Base-by-base conservation (phyloP, 441 rosid genomes). In the Arabidopsis hybrid region DNA sequence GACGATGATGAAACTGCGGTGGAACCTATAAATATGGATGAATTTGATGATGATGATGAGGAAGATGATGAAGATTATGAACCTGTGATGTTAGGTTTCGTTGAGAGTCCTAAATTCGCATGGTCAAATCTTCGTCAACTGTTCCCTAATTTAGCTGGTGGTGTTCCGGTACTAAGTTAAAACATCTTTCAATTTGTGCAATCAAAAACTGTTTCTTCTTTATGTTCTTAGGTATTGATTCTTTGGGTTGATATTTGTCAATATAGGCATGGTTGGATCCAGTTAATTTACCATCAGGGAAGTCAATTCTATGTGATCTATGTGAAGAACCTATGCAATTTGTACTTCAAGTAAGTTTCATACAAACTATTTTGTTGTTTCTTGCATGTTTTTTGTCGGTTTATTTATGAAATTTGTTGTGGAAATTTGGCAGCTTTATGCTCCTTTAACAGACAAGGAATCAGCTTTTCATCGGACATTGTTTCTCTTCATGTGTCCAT, bases 201-300 rank as follows among this genome's bases (percentile, higher is more conserved):
- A 43, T 59, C 38, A 63, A 26, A 4, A 11, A 21, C 0, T 40
- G 49, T 35, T 5, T 60, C 61, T 16, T 46, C 29, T 60, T 29
- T 38, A 55, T 21, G 16, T 46, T 52, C 60, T 58, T 49, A 18
- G 12, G 16, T 40, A 14, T 38, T 67, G 66, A 72, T 35, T 71
- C 14, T 49, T 40, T 16, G 52, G 11, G 11, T 58, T 72, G 39
- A 51, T 21, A 21, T 55, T 39, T 62, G 66, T 66, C 35, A 45
- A 72, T 75, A 56, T 45, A 93, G 97, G 97, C 97, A 3, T 95
- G 99, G 97, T 75, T 95, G 78, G 91, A 89, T 82, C 97, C 99
- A 3, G 70, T 87, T 80, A 87, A 89, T 70, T 81, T 95, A 52
- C 97, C 97, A 4, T 76, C 89, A 7, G 91, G 92, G 65, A 82